Base-by-base conservation (phyloP, 1,139 yeast genomes). In the Yamadazyma epiphylla region DNA sequence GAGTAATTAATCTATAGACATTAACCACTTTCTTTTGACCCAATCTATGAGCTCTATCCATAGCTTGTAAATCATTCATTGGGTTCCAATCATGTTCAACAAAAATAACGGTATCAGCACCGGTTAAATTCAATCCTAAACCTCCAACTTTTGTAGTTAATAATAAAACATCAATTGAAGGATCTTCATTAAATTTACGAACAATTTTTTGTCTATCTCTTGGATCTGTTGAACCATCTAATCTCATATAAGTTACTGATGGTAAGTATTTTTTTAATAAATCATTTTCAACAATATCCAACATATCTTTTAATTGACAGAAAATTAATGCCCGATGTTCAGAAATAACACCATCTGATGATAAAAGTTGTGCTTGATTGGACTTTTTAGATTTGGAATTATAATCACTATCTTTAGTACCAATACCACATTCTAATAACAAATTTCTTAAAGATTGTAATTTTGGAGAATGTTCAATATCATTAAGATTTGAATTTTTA, bases 21-120 rank as follows among this genome's bases (percentile, higher is more conserved):
- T 88, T 87, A 27, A 94, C 99, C 22, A 91, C 96, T 54, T 89
- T 91, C 64, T 88, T 88, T 60, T 94, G 99, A 4, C 99, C 99
- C 44, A 94, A 77, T 56, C 99, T 74, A 58, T 94, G 99, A 0
- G 98, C 98, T 51, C 99, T 74, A 55, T 94, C 99, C 99, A 94
- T 94, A 0, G 99, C 99, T 56, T 94, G 99, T 38, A 94, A 68
- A 64, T 94, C 99, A 52, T 88, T 91, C 99, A 94, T 94, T 15
- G 99, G 98, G 54, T 94, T 94, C 99, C 99, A 94, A 58, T 94
- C 99, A 52, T 94, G 99, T 52, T 94, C 99, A 23, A 94, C 95
- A 61, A 94, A 94, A 10, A 94, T 91, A 30, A 94, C 99, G 0
- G 98, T 94, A 53, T 94, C 99, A 0, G 98, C 98, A 40, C 99